Conservation (phyloP, 179 eudicot genomes). For the Drosera spatulata region DNA sequence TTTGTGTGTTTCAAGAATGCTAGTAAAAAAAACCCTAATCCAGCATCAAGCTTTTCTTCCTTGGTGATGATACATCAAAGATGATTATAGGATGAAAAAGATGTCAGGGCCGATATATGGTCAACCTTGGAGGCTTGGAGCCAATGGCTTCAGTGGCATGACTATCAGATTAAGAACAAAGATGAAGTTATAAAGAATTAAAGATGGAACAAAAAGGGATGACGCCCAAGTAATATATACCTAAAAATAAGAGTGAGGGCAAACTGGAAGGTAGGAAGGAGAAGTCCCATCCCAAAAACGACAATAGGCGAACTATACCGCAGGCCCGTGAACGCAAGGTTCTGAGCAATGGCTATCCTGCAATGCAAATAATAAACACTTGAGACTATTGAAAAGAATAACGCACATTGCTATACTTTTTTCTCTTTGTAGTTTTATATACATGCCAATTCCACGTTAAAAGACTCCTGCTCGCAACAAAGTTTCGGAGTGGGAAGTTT, state of each 20-base stretch:
- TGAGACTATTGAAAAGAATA: too few relatives aligned
- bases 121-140: too few relatives aligned
- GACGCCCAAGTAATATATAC: conserved; percentile 13
- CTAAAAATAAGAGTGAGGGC: conserved; percentile 43
- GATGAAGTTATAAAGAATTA: neutral
- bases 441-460: too few relatives aligned
- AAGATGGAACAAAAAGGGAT: neutral
- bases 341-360: conserved; percentile 86
- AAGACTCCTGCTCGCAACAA: too few relatives aligned
- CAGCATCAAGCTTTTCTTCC: neutral
- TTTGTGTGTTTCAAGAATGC: too few relatives aligned
- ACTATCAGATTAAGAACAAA: neutral
- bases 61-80: too few relatives aligned
- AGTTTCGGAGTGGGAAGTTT: too few relatives aligned
- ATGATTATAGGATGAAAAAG: too few relatives aligned
- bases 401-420: too few relatives aligned
- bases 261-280: conserved; percentile 63
- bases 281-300: conserved; percentile 63
- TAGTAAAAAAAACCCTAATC: neutral
- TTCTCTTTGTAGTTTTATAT: too few relatives aligned
- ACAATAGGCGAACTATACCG: conserved; percentile 82
- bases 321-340: conserved; percentile 70
- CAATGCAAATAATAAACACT: neutral
- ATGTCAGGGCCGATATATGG: too few relatives aligned
- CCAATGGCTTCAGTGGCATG: too few relatives aligned